Evolutionary conservation across 108 stramenopile genomes (phyloP).

Genomic region (Stephanodiscus minutulus): DNA sequence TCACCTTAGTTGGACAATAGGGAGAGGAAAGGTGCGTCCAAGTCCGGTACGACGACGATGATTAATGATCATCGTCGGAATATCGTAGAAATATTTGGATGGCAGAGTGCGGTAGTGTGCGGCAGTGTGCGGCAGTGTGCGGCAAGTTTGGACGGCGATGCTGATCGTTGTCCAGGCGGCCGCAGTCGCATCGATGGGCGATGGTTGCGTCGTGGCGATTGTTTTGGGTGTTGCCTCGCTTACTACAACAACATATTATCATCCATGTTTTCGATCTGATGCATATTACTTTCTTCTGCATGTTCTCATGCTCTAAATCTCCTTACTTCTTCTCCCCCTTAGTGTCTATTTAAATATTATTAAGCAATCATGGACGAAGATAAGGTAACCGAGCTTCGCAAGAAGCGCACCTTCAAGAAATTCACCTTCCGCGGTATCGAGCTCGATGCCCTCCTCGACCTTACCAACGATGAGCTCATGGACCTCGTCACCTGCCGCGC

Average conservation of each 20-base stretch:
- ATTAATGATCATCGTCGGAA: background rate
- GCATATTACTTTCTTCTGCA: background rate
- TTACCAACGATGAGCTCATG: constrained; percentile 99
- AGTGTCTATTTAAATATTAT: constrained; percentile 3
- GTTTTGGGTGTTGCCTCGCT: background rate
- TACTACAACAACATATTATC: background rate
- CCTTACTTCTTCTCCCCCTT: background rate
- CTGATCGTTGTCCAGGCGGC: background rate
- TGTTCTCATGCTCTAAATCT: background rate
- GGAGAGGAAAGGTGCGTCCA: background rate
- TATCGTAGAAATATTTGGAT: background rate
- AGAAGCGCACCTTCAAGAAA: constrained; percentile 99
- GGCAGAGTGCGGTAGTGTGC: too few species aligned
- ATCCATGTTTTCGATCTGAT: background rate
- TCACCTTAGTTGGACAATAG: background rate
- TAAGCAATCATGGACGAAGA: constrained; percentile 88
- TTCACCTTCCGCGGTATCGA: constrained; percentile 99
- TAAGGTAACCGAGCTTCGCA: constrained; percentile 97
- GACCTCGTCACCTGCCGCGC: constrained; percentile 94
- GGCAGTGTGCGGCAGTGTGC: background rate
- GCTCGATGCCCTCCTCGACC: constrained; percentile 96
- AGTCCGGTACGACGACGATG: background rate
- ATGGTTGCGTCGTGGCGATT: background rate
- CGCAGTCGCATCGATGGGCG: background rate
- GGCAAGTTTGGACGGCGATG: background rate